Percentiles rank a stretch among this genome's conserved stretches.
Evolutionary conservation across 225 moss, liverwort and hornwort species (phyloP).

Genomic region (Climacium dendroides): DNA sequence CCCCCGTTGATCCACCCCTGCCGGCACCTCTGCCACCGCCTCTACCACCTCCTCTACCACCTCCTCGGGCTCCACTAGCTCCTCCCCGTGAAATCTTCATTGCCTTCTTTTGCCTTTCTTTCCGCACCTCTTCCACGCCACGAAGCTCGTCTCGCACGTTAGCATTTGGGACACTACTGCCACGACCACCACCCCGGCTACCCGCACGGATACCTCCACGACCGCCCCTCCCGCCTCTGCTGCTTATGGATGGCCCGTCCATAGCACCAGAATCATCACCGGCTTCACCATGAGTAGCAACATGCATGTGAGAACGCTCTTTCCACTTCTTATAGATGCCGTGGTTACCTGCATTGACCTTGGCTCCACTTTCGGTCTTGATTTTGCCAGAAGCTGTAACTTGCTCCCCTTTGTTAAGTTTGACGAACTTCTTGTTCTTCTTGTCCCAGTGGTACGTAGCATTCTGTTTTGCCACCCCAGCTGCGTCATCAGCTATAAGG

Average conservation of each 20-base stretch:
- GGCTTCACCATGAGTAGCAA: constrained; percentile 62
- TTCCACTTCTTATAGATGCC: constrained; percentile 97
- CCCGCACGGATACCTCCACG: neutral
- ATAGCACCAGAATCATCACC: neutral
- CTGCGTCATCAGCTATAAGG: constrained; percentile 88
- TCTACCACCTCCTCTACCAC: neutral
- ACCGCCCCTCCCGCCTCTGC: constrained; percentile 12
- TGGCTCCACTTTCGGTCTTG: constrained; percentile 93
- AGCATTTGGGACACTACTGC: constrained; percentile 49
- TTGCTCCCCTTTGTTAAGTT: constrained; percentile 84
- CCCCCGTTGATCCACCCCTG: neutral
- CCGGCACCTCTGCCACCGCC: neutral
- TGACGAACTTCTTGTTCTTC: constrained; percentile 91
- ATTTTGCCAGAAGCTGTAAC: constrained; percentile 82
- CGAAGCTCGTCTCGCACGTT: constrained; percentile 63
- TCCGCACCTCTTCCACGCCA: constrained; percentile 89
- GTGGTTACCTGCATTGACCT: constrained; percentile 81
- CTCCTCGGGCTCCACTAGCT: constrained; percentile 1
- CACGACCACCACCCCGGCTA: constrained; percentile 27
- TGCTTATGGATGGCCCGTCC: constrained; percentile 13
- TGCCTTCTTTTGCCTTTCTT: constrained; percentile 80
- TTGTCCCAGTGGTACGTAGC: constrained; percentile 93
- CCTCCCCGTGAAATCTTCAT: constrained; percentile 38
- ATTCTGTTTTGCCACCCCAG: constrained; percentile 83
- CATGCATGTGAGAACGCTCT: constrained; percentile 67